Evolutionary conservation across 2,329 filamentous ascomycete species (phyloP).

Genomic region (Colletotrichum sp.): DNA sequence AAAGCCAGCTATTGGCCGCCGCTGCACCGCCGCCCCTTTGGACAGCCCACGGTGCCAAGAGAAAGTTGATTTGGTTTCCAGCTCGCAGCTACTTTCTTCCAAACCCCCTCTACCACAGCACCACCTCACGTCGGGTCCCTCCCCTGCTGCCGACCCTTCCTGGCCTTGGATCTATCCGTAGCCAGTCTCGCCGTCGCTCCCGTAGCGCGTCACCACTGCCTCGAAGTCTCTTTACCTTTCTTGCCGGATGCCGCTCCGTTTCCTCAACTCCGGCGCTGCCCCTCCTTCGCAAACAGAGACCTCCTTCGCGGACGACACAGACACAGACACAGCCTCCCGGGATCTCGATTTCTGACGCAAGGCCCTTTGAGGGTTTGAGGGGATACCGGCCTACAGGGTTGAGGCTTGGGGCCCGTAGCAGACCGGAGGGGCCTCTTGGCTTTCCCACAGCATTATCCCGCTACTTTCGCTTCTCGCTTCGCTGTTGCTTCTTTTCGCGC

Average conservation of each 20-base stretch:
- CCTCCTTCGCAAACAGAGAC: not conserved
- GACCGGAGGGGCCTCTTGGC: not conserved
- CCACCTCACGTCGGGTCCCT: not conserved
- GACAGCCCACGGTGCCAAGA: not conserved
- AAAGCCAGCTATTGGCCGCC: not conserved
- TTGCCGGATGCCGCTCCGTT: not conserved
- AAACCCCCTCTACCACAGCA: not conserved
- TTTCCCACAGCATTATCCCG: not conserved
- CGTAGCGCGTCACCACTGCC: slow-evolving; percentile 2
- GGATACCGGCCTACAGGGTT: not conserved
- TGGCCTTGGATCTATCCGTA: not conserved
- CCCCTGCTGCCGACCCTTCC: not conserved
- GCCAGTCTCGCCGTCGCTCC: not conserved
- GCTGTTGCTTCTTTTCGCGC: not conserved
- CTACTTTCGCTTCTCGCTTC: slow-evolving; percentile 1
- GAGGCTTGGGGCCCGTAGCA: slow-evolving; percentile 13
- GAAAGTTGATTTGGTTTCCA: slow-evolving; percentile 1
- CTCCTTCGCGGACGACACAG: not conserved
- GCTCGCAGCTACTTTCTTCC: not conserved
- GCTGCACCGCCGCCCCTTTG: not conserved
- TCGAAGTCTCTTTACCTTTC: not conserved
- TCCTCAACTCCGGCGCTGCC: not conserved
- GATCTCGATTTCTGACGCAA: slow-evolving; percentile 4
- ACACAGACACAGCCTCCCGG: slow-evolving; percentile 7
- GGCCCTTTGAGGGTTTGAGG: not conserved